phyloP scores from a whole-genome alignment of 2,329 filamentous ascomycete genomes.

The Verticillium isaacii region DNA sequence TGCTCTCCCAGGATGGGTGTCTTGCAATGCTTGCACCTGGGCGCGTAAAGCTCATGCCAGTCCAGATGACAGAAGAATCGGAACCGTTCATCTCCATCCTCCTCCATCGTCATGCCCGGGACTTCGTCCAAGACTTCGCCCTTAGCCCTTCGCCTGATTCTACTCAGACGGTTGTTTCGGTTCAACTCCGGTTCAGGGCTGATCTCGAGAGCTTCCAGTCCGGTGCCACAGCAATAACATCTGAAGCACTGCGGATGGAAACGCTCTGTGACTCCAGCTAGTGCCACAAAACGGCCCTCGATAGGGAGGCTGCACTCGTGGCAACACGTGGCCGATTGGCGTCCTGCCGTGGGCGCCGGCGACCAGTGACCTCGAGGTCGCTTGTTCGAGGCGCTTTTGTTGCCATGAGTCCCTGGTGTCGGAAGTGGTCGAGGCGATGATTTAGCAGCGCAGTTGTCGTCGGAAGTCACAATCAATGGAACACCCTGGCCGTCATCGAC shows the following conservation, averaged over 20 bases:
- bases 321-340: conserved; percentile 48
- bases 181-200: conserved; percentile 80
- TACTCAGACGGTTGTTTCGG: conserved; percentile 65
- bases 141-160: conserved; percentile 58
- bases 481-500: not conserved
- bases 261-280: conserved; percentile 65
- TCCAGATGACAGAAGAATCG: conserved; percentile 98
- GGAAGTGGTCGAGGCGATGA: not conserved
- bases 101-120: conserved; percentile 58
- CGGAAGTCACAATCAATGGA: conserved; percentile 41
- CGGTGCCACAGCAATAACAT: conserved; percentile 81
- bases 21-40: conserved; percentile 91
- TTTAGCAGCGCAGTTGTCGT: conserved; percentile 22
- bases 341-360: conserved; percentile 36
- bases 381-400: not conserved
- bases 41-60: conserved; percentile 92
- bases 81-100: conserved; percentile 68
- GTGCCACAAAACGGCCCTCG: conserved; percentile 82
- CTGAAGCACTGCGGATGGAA: conserved; percentile 94
- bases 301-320: conserved; percentile 82
- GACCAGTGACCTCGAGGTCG: conserved; percentile 54
- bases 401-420: conserved; percentile 10
- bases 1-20: conserved; percentile 96
- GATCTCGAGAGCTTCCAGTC: conserved; percentile 92
- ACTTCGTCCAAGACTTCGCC: conserved; percentile 58